Base-by-base conservation (phyloP, 2,329 filamentous ascomycete genomes). In the Diaporthe sp. region DNA sequence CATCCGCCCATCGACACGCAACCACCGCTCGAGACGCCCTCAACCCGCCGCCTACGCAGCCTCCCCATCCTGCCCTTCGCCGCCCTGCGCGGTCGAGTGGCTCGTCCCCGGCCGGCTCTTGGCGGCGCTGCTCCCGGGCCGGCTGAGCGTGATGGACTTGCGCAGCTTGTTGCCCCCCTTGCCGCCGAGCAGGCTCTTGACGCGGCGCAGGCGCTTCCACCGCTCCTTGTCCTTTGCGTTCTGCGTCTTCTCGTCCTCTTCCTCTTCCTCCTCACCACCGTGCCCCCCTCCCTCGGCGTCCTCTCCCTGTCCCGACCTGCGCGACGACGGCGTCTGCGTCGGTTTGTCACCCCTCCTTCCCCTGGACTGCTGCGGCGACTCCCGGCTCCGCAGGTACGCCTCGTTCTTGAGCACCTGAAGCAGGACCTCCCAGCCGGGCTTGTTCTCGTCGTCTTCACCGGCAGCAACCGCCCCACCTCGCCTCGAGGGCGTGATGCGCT, bases 181-280 rank as follows among this genome's bases (percentile, higher is more conserved):
- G 77, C 93, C 92, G 77, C 93, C 92, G 80, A 95, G 92, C 63
- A 94, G 84, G 80, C 92, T 94, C 87, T 94, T 94, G 75, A 95
- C 92, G 75, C 90, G 89, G 79, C 92, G 89, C 77, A 95, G 84
- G 78, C 92, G 89, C n/a, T 92, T 90, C 93, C 93, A 94, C 78
- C 93, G 88, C 83, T 94, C 92, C 82, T 93, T 93, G 76, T 95
- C 93, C 81, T 93, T 93, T 60, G 85, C 87, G 63, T 88, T 86
- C 37, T 87, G 85, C 0, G 82, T 83, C 53, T 84, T 85, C 61
- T 88, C 86, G 28, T 89, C 86, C 13, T 87, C 84, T 22, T 87
- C 84, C 22, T 87, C 87, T 57, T 89, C 90, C 53, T 85, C 86
- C 5, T 84, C 84, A 71, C 84, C 79, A 4, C 78, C 82, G 10